Conservation (phyloP, 257 asterid genomes). For the Penstemon eatonii region DNA sequence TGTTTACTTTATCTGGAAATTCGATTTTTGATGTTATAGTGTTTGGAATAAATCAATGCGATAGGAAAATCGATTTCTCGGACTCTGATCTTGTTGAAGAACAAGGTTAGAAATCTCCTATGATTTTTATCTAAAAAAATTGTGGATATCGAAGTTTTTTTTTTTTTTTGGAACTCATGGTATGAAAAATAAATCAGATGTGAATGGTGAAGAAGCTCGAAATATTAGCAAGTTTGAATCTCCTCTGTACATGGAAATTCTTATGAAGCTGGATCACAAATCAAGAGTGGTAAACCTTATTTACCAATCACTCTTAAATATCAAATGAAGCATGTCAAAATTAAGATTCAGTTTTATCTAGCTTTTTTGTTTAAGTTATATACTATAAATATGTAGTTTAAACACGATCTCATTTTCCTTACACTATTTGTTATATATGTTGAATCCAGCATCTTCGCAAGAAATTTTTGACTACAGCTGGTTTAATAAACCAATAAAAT, state of each 20-base stretch:
- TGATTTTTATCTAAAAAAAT: not conserved
- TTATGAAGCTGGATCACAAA: not conserved
- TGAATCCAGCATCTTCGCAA: conserved; percentile 16
- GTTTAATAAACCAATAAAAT: not conserved
- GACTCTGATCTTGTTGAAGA: not conserved
- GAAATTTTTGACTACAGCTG: conserved; percentile 15
- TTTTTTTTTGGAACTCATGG: not conserved
- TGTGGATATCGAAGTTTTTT: not conserved
- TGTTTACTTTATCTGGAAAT: not conserved
- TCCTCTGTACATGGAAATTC: not conserved
- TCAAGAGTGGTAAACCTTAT: conserved; percentile 18
- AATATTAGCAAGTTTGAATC: not conserved
- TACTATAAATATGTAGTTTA: too few relatives aligned
- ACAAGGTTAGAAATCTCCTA: too few relatives aligned
- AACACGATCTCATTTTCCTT: not conserved
- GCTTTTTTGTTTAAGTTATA: too few relatives aligned
- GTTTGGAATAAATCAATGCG: not conserved
- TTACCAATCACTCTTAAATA: too few relatives aligned
- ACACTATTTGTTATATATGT: not conserved
- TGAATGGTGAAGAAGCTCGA: conserved; percentile 1
- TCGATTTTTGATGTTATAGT: conserved; percentile 15
- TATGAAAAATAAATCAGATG: not conserved
- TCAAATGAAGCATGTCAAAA: too few relatives aligned
- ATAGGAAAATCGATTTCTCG: not conserved
- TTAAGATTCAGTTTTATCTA: too few relatives aligned